A percentile compares a stretch with the other conserved stretches of the same genome.
Evolutionary conservation across 148 eudicot genomes (phyloP).

Genomic region (Gaultheria prostrata): DNA sequence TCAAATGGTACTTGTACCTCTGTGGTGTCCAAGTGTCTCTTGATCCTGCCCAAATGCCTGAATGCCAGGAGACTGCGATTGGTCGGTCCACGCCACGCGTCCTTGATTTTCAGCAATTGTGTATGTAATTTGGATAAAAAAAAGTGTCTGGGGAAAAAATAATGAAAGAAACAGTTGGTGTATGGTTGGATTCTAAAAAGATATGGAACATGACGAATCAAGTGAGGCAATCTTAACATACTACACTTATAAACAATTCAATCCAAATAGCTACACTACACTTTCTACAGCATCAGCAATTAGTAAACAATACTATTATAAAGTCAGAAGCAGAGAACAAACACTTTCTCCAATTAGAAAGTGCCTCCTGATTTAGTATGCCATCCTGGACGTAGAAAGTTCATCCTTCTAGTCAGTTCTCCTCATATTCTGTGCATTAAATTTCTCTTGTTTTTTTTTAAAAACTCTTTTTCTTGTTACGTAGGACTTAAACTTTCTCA

Average conservation of each 20-base stretch:
- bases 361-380: neutral
- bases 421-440: neutral
- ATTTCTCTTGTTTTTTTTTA: neutral
- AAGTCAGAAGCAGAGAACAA: neutral
- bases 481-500: neutral
- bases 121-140: neutral
- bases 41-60: neutral
- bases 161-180: neutral
- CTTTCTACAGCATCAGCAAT: neutral
- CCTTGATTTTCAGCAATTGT: neutral
- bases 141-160: neutral
- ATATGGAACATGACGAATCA: slow-evolving; percentile 9
- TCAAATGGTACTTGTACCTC: neutral
- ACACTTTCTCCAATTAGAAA: slow-evolving; percentile 3
- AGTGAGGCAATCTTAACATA: neutral
- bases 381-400: neutral
- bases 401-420: neutral
- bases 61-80: neutral
- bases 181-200: neutral
- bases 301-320: slow-evolving; percentile 8
- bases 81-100: neutral
- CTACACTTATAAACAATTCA: neutral
- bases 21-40: neutral
- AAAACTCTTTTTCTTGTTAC: neutral
- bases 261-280: neutral